Conservation (phyloP, 345 rosid species). For the Orychophragmus violaceus region DNA sequence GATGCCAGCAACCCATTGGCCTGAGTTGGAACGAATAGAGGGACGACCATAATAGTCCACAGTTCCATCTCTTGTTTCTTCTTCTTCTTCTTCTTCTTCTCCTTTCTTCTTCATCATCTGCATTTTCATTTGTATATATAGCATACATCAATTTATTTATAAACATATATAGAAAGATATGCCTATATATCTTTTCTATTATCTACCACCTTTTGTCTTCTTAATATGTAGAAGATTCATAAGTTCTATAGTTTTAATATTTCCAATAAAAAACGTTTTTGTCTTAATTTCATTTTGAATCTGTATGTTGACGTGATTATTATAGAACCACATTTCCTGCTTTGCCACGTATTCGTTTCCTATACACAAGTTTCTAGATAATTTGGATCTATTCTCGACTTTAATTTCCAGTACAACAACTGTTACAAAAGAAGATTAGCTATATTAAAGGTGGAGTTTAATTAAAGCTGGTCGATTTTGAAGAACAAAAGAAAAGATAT, state of each 20-base stretch:
- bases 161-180: background rate
- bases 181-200: background rate
- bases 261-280: background rate
- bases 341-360: slow-evolving; percentile 17
- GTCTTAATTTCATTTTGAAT: background rate
- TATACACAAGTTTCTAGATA: slow-evolving; percentile 6
- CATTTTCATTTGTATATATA: slow-evolving; percentile 33
- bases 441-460: background rate
- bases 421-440: background rate
- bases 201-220: background rate
- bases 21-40: slow-evolving; percentile 55
- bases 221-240: background rate
- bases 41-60: slow-evolving; percentile 68
- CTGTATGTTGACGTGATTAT: background rate
- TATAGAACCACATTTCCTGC: background rate
- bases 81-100: slow-evolving; percentile 31
- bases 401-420: background rate
- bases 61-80: slow-evolving; percentile 62
- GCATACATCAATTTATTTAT: background rate
- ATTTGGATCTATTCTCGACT: slow-evolving; percentile 11
- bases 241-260: background rate
- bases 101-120: slow-evolving; percentile 39
- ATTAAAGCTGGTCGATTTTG: background rate
- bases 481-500: background rate
- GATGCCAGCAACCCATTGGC: slow-evolving; percentile 74